Evolutionary conservation across 1,284 basidiomycete genomes (phyloP), one percentile per base, ranked within the genome.

Genomic region (Xerocomus minutiporus): DNA sequence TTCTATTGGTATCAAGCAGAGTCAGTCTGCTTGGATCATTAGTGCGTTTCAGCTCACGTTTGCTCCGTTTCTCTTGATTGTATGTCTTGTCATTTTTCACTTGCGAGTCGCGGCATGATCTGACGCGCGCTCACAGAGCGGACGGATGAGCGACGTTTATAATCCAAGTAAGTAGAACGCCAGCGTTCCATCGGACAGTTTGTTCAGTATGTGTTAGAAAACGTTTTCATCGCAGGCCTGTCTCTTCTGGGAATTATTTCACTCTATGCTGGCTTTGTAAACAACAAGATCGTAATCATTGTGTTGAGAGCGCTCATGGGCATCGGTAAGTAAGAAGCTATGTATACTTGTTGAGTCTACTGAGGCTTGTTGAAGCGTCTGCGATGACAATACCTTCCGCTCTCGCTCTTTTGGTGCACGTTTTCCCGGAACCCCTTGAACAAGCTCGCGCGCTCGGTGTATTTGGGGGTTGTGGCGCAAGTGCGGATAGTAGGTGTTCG

Each of bases 1-100:
- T 13, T 50, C 46, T 25, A 45, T 54, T 59, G 85, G 84, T 42
- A 80, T 92, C 61, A 88, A 88, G 66, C 82, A 77, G 59, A 73
- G 83, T 42, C 61, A 70, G 44, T 59, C 54, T 1, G 46, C 26
- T 39, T 76, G 74, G 75, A 51, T 73, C 20, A 57, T 74, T 35
- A 71, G 71, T 53, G 74, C 67, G n/a, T 75, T 67, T 51, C 73
- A 75, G 48, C 61, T 76, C 39, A 76, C 74, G 4, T 75, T 75
- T 52, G 73, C 75, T 8, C 63, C 74, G 1, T 72, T 76, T 48
- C 62, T 77, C 17, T 63, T 76, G 41, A 62, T 71, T 5, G 74
- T 75, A 55, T 35, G 73, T 66, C 45, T 45, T n/a, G 1, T 47
- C 28, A 36, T 35, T 5, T 48, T 55, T 11, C 9, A 12, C 67